Conservation (phyloP, 2,329 filamentous ascomycete genomes). For the Trichophyton verrucosum region DNA sequence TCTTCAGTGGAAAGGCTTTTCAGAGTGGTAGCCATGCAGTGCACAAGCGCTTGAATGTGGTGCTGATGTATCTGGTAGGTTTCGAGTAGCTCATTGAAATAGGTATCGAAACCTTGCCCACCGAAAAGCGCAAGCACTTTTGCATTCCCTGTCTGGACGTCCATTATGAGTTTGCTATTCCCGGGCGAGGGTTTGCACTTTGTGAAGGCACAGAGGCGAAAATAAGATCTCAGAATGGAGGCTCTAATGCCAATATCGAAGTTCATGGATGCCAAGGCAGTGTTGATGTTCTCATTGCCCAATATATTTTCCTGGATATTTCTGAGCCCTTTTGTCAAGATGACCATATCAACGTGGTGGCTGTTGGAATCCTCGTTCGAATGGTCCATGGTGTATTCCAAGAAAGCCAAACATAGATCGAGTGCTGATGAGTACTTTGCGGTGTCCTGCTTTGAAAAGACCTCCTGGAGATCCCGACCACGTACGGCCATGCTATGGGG, state of each 20-base stretch:
- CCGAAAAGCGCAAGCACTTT: conserved; percentile 90
- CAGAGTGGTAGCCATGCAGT: conserved; percentile 71
- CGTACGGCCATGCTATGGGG: background rate
- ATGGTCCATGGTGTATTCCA: background rate
- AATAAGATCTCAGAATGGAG: conserved; percentile 12
- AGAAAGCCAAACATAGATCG: background rate
- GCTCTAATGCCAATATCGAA: background rate
- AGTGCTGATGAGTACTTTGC: background rate
- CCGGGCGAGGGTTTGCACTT: background rate
- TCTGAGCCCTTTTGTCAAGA: background rate
- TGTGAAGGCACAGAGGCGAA: conserved; percentile 17
- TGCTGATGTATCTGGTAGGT: conserved; percentile 83
- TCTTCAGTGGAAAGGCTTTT: conserved; percentile 71
- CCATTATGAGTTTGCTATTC: background rate
- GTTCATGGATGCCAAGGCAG: background rate
- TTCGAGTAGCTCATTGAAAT: conserved; percentile 92
- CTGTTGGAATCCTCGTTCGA: background rate
- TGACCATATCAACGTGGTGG: background rate
- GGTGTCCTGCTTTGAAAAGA: background rate
- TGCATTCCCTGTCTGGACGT: conserved; percentile 44
- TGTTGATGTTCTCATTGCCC: background rate
- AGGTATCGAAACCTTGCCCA: conserved; percentile 96
- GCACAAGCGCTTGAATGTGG: conserved; percentile 77
- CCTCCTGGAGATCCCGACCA: background rate
- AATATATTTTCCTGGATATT: background rate